Conservation (phyloP, 208 protist species). For the Vickermania ingenoplastis region DNA sequence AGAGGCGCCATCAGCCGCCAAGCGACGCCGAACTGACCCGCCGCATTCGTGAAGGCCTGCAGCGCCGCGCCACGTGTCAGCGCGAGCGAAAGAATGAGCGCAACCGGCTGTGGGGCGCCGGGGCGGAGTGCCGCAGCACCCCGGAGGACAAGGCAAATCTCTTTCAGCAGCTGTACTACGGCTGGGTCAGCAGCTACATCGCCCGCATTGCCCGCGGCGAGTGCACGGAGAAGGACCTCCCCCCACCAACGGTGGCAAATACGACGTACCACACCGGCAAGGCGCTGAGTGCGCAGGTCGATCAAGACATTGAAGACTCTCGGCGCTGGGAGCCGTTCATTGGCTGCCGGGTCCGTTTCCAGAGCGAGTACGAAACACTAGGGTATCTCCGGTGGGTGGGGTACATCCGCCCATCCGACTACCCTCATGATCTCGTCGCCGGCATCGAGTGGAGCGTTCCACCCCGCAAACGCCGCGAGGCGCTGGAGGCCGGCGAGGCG, state of each 20-base stretch:
- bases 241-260: slow-evolving; percentile 12
- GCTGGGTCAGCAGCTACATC: slow-evolving; percentile 29
- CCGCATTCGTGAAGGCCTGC: background rate
- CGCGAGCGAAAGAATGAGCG: no score
- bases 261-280: slow-evolving; percentile 24
- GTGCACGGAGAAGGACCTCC: slow-evolving; percentile 21
- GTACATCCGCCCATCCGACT: slow-evolving; percentile 38
- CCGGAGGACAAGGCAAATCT: no score
- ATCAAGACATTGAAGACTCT: slow-evolving; percentile 15
- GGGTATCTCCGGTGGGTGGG: slow-evolving; percentile 54
- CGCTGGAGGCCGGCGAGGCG: slow-evolving; percentile 9
- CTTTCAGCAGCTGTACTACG: no score
- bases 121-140: no score
- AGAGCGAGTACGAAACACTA: slow-evolving; percentile 25
- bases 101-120: no score
- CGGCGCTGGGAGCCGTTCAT: slow-evolving; percentile 34
- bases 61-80: slow-evolving; percentile 6
- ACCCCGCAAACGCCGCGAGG: slow-evolving; percentile 17
- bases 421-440: slow-evolving; percentile 33
- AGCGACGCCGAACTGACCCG: no score
- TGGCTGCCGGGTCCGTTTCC: slow-evolving; percentile 22
- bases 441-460: slow-evolving; percentile 53
- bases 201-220: slow-evolving; percentile 25
- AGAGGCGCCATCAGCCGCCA: no score
- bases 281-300: slow-evolving; percentile 19